phyloP scores from a whole-genome alignment of 768 basidiomycete species.

The Suillus weaverae region DNA sequence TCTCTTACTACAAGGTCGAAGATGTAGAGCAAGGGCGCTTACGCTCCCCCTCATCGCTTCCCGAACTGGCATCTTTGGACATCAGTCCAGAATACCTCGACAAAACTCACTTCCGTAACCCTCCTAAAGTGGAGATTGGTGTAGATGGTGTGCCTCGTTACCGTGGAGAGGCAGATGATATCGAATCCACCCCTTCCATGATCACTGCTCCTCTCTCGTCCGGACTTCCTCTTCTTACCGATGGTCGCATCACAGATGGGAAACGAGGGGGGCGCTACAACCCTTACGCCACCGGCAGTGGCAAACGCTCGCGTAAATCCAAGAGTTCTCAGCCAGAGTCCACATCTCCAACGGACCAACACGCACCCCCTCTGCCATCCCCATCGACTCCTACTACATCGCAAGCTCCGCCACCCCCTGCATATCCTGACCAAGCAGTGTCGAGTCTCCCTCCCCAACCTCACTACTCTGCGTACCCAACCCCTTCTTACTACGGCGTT shows the following conservation, averaged over 20 bases:
- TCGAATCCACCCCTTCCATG: conserved; percentile 44
- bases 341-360: conserved; percentile 31
- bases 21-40: conserved; percentile 90
- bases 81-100: conserved; percentile 88
- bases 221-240: conserved; percentile 50
- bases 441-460: conserved; percentile 26
- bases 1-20: conserved; percentile 92
- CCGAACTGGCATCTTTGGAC: conserved; percentile 82
- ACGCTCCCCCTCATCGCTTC: conserved; percentile 82
- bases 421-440: conserved; percentile 30
- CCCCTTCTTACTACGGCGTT: conserved; percentile 34
- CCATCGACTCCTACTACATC: conserved; percentile 32
- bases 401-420: conserved; percentile 25
- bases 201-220: conserved; percentile 44
- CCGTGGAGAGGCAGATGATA: conserved; percentile 79
- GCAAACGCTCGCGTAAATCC: conserved; percentile 42
- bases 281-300: conserved; percentile 36
- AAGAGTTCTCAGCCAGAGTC: conserved; percentile 29
- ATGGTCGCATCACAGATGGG: conserved; percentile 42
- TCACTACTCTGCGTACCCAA: conserved; percentile 34
- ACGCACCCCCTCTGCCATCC: conserved; percentile 24
- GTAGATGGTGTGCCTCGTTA: conserved; percentile 82
- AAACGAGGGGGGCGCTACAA: conserved; percentile 46
- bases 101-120: conserved; percentile 88
- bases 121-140: conserved; percentile 85